Percentiles rank a stretch among this genome's conserved stretches.
These are phyloP conservation scores for Capronia americana DNA, from an alignment of 2,329 filamentous ascomycete genomes.

Conservation along the genomic window DNA sequence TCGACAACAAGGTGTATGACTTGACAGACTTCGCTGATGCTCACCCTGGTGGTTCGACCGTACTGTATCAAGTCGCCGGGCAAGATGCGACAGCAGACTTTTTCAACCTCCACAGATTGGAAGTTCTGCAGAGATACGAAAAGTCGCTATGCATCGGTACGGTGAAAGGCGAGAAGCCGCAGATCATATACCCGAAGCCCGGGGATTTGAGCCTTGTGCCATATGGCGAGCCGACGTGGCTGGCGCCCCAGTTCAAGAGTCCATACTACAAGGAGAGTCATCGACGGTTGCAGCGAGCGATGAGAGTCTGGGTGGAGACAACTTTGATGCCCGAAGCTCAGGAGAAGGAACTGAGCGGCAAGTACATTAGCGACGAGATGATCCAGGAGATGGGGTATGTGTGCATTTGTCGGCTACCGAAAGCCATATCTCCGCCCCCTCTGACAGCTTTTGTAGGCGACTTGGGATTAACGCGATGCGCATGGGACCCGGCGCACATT, in stretches of 20 bases:
- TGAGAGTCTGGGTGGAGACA: slow-evolving; percentile 34
- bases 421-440: too few relatives aligned
- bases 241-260: slow-evolving; percentile 74
- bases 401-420: too few relatives aligned
- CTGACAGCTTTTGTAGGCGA: slow-evolving; percentile 12
- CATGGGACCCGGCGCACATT: slow-evolving; percentile 34
- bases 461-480: slow-evolving; percentile 37
- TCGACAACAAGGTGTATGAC: slow-evolving; percentile 81
- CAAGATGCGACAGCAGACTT: slow-evolving; percentile 70
- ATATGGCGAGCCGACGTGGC: slow-evolving; percentile 84
- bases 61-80: slow-evolving; percentile 84
- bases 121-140: slow-evolving; percentile 79
- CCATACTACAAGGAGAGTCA: slow-evolving; percentile 38
- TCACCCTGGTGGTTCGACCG: slow-evolving; percentile 86
- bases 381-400: slow-evolving; percentile 25
- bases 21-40: slow-evolving; percentile 82
- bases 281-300: slow-evolving; percentile 31
- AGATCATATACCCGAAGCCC: slow-evolving; percentile 70
- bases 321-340: slow-evolving; percentile 35
- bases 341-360: slow-evolving; percentile 33
- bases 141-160: slow-evolving; percentile 73
- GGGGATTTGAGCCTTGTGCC: slow-evolving; percentile 79
- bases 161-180: slow-evolving; percentile 74
- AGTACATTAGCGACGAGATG: slow-evolving; percentile 31
- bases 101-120: slow-evolving; percentile 88